A percentile compares a stretch with the other conserved stretches of the same genome.
Evolutionary conservation across 2,329 filamentous ascomycete genomes (phyloP).

Genomic region (Lecanicillium sp.): DNA sequence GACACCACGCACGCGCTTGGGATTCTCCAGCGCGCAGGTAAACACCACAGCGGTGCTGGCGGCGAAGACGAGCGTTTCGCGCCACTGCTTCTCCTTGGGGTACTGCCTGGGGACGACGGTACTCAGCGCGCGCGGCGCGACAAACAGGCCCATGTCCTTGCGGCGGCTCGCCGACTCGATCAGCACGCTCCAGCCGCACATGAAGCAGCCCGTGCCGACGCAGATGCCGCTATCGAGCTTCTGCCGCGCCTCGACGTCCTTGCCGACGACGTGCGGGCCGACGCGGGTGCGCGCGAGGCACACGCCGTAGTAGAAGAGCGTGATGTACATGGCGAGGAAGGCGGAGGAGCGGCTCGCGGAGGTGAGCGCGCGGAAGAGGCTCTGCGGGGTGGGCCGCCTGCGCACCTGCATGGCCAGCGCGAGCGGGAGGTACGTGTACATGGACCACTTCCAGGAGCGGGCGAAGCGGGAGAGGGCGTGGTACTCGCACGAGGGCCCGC

Average conservation of each 20-base stretch:
- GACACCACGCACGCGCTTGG: conserved; percentile 58
- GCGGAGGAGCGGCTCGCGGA: conserved; percentile 66
- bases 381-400: conserved; percentile 28
- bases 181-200: conserved; percentile 79
- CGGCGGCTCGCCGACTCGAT: conserved; percentile 60
- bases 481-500: conserved; percentile 65
- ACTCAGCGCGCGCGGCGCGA: conserved; percentile 70
- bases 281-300: conserved; percentile 70
- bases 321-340: conserved; percentile 72
- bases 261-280: conserved; percentile 62
- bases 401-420: conserved; percentile 58
- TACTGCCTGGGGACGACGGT: conserved; percentile 70
- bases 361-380: conserved; percentile 46
- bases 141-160: conserved; percentile 74
- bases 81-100: conserved; percentile 54
- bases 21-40: conserved; percentile 58
- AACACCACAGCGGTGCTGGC: conserved; percentile 64
- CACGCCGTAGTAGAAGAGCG: conserved; percentile 78
- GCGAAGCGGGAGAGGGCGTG: conserved; percentile 64
- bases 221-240: conserved; percentile 59
- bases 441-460: conserved; percentile 66
- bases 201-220: conserved; percentile 62
- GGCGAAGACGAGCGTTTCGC: conserved; percentile 61
- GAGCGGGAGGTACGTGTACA: conserved; percentile 70
- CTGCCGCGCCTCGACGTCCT: conserved; percentile 40